Conservation (phyloP, 2,329 filamentous ascomycete genomes). For the Ophiognomonia clavigignenti-juglandacearum region DNA sequence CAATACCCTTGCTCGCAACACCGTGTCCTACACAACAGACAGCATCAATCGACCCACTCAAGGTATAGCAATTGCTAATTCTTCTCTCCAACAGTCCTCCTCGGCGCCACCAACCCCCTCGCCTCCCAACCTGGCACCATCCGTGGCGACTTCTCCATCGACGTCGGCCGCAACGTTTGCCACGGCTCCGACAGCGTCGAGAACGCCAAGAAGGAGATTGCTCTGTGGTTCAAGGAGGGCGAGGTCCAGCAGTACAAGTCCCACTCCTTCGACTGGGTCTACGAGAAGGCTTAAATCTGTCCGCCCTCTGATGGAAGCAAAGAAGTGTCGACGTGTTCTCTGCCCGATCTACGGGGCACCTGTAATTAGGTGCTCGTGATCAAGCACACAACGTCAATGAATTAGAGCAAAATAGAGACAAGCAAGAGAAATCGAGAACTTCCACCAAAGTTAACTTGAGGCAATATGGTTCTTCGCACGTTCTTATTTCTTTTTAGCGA, state of each 20-base stretch:
- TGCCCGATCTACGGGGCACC: constrained; percentile 1
- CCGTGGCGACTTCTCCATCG: constrained; percentile 86
- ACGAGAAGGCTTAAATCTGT: constrained; percentile 69
- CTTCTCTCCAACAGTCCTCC: constrained; percentile 55
- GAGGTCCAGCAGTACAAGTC: constrained; percentile 84
- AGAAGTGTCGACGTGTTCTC: constrained; percentile 2
- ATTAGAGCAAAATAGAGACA: constrained; percentile 18
- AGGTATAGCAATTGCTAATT: constrained; percentile 17
- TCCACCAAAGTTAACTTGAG: no score
- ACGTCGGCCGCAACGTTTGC: constrained; percentile 51
- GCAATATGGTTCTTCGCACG: no score
- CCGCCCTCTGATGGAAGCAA: no score
- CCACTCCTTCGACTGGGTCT: constrained; percentile 87
- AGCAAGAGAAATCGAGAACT: constrained; percentile 12
- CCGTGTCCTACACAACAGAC: no score
- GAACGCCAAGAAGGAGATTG: constrained; percentile 99
- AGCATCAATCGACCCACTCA: not conserved
- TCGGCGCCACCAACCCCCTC: constrained; percentile 98
- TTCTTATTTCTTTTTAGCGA: constrained; percentile 3
- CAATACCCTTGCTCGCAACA: no score
- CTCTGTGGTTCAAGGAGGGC: constrained; percentile 91
- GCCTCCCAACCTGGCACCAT: constrained; percentile 95
- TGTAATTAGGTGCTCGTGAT: not conserved
- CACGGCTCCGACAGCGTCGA: constrained; percentile 99
- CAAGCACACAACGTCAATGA: not conserved